Base-by-base conservation (phyloP, 2,329 filamentous ascomycete genomes). In the Aspergillaceae sp. region DNA sequence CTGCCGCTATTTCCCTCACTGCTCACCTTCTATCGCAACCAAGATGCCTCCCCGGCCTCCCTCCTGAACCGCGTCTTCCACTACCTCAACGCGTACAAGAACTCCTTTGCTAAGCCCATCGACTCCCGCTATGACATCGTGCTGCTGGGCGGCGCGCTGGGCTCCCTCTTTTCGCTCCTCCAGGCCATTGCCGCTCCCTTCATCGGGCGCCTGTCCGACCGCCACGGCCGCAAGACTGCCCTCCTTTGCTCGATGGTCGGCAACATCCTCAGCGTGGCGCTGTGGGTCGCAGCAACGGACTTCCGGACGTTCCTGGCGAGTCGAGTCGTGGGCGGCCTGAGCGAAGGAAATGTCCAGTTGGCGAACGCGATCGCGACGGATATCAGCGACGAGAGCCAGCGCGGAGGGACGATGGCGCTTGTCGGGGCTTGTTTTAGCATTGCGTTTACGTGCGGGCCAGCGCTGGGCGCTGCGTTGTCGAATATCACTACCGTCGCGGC, bases 111-210 rank as follows among this genome's bases (percentile, higher is more conserved):
- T 38, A 83, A 84, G 46, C 90, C 91, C 40, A 97, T 98, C 67
- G 91, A 95, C 62, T 90, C 90, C 47, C 83, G 88, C 72, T 95
- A 98, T 74, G 92, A 98, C 64, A 95, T 97, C 56, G 90, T 98
- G 28, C 78, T 98, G 38, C 80, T 98, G 4, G 92, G 92, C 45
- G 92, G 92, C 41, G 92, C 91, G 26, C 75, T 98, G 28, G 92
- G 92, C 53, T 96, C 90, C 46, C 74, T 98, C 19, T 98, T 98
- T 74, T 91, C 86, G 8, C 76, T 97, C 41, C 82, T 96, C 40
- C 92, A 98, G 66, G 91, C 92, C 43, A 73, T 97, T 48, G 90
- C 91, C 0, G 94, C 90, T 1, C 92, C 92, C 7, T 71, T 97
- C 41, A 97, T 98, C 48, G 92, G 92, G 45, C 80, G 74, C 2